Percentiles rank a stretch among this genome's conserved stretches.
phyloP scores from a whole-genome alignment of 805 yeast genomes.

The Hanseniaspora nectarophila region DNA sequence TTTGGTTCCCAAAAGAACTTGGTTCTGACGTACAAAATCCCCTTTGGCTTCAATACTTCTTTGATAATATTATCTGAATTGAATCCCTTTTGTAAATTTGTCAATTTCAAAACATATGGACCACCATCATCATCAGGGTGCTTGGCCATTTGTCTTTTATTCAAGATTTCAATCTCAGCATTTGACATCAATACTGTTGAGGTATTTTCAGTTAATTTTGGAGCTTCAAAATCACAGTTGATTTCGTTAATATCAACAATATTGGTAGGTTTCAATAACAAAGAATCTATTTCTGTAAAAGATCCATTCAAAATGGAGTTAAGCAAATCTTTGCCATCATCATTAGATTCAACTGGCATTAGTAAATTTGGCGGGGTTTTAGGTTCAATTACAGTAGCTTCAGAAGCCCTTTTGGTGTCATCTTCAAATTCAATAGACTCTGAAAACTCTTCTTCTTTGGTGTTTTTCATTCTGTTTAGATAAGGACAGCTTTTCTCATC shows the following conservation, averaged over 20 bases:
- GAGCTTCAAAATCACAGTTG: slow-evolving; percentile 9
- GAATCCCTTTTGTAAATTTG: slow-evolving; percentile 47
- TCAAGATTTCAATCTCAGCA: slow-evolving; percentile 13
- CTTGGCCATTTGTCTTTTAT: background rate
- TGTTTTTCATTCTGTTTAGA: background rate
- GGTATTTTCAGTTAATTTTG: slow-evolving; percentile 2
- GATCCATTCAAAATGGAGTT: slow-evolving; percentile 1
- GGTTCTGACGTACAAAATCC: slow-evolving; percentile 44
- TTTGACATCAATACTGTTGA: slow-evolving; percentile 13
- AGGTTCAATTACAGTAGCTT: background rate
- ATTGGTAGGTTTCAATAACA: background rate
- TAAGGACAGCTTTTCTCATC: slow-evolving; percentile 8
- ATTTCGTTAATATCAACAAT: slow-evolving; percentile 6
- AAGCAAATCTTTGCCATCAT: background rate
- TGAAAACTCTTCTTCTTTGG: background rate
- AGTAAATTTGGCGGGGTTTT: background rate
- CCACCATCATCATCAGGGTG: slow-evolving; percentile 28
- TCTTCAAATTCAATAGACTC: slow-evolving; percentile 2
- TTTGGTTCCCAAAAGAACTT: slow-evolving; percentile 51
- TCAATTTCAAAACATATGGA: slow-evolving; percentile 55
- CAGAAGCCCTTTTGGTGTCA: background rate
- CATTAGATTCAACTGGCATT: background rate
- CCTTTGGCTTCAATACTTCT: slow-evolving; percentile 54
- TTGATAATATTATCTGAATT: slow-evolving; percentile 38
- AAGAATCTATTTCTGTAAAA: background rate